These are phyloP conservation scores for Pleurotus sapidus DNA, from an alignment of 768 basidiomycete genomes.

Conservation along the genomic window DNA sequence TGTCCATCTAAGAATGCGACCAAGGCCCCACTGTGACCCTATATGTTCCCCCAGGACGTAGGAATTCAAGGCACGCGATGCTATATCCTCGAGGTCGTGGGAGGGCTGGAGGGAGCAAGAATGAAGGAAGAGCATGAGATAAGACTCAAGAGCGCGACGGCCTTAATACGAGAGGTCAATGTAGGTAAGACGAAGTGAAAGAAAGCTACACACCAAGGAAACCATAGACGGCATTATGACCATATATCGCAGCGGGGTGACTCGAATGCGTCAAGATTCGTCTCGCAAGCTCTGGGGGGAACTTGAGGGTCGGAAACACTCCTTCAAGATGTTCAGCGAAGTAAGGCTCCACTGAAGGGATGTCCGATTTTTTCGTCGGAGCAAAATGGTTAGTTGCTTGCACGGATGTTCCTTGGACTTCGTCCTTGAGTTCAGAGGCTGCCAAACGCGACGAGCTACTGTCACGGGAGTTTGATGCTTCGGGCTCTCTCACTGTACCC, in stretches of 20 bases:
- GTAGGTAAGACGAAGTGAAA: not conserved
- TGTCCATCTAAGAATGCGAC: slow-evolving; percentile 72
- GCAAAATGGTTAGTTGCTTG: not conserved
- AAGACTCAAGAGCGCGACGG: slow-evolving; percentile 74
- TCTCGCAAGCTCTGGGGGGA: slow-evolving; percentile 67
- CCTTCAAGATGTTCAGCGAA: slow-evolving; percentile 57
- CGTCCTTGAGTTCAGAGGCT: not conserved
- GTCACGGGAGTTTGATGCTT: no score
- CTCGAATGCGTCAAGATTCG: slow-evolving; percentile 79
- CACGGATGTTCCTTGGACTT: not conserved
- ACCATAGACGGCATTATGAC: slow-evolving; percentile 69
- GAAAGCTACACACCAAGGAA: slow-evolving; percentile 60
- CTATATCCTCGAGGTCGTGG: slow-evolving; percentile 58
- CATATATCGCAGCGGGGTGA: slow-evolving; percentile 61
- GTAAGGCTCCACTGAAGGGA: slow-evolving; percentile 12
- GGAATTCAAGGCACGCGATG: slow-evolving; percentile 59
- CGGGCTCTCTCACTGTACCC: not conserved
- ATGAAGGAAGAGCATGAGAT: slow-evolving; percentile 69
- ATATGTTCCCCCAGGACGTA: slow-evolving; percentile 72
- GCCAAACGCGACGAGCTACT: slow-evolving; percentile 1
- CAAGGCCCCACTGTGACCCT: slow-evolving; percentile 73
- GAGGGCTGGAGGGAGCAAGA: slow-evolving; percentile 44
- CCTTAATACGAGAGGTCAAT: slow-evolving; percentile 38
- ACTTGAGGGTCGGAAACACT: slow-evolving; percentile 64
- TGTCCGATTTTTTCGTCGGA: not conserved